Conservation (phyloP, 352 stramenopile genomes). For the Pythium brachiatum region DNA sequence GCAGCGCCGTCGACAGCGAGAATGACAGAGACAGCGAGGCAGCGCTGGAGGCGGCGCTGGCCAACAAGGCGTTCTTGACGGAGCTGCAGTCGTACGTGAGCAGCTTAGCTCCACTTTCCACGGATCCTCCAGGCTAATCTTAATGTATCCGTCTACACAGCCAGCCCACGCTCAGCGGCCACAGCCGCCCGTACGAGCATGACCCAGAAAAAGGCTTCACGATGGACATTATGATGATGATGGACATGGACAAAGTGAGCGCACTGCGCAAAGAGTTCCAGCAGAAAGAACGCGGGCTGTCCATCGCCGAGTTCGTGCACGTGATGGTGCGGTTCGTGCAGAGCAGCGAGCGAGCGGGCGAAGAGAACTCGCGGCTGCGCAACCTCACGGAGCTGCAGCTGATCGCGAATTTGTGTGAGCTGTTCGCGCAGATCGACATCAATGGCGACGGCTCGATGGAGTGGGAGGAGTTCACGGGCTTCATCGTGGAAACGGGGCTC, state of each 20-base stretch:
- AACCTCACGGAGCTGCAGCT: slow-evolving; percentile 73
- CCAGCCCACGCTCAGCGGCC: not conserved
- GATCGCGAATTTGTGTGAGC: slow-evolving; percentile 82
- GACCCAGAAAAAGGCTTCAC: slow-evolving; percentile 83
- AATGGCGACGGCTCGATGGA: slow-evolving; percentile 91
- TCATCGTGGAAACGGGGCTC: slow-evolving; percentile 88
- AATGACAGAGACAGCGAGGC: not conserved
- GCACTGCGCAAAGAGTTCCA: slow-evolving; percentile 84
- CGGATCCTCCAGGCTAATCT: not conserved
- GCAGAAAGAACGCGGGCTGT: slow-evolving; percentile 74
- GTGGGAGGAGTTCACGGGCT: slow-evolving; percentile 91
- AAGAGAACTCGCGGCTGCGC: slow-evolving; percentile 65
- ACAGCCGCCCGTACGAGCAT: slow-evolving; percentile 52
- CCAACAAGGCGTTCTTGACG: slow-evolving; percentile 20
- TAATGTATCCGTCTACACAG: not conserved
- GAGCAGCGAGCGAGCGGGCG: slow-evolving; percentile 35
- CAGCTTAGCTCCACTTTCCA: not conserved
- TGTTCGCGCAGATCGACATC: slow-evolving; percentile 91
- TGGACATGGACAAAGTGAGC: slow-evolving; percentile 88
- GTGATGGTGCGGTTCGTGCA: slow-evolving; percentile 86
- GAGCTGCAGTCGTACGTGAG: slow-evolving; percentile 15
- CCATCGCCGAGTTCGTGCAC: slow-evolving; percentile 83
- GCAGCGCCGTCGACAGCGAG: not conserved
- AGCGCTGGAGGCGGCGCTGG: not conserved
- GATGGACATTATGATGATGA: slow-evolving; percentile 93